Percentiles rank a stretch among this genome's conserved stretches.
These are phyloP conservation scores for Peronospora belbahrii DNA, from an alignment of 352 stramenopile species.

Conservation along the genomic window DNA sequence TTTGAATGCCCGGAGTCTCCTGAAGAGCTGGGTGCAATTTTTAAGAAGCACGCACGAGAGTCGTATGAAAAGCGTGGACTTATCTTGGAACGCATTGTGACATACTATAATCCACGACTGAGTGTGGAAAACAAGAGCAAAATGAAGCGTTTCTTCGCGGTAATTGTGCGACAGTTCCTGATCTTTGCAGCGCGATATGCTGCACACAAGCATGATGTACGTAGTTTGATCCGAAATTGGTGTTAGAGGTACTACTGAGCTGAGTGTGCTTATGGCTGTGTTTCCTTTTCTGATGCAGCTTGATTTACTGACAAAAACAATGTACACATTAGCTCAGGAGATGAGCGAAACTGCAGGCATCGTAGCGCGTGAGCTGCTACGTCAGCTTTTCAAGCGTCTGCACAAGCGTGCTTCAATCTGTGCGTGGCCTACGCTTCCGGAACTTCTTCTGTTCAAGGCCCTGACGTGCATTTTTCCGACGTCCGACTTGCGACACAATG, in stretches of 20 bases:
- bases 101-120: slow-evolving; percentile 89
- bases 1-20: slow-evolving; percentile 90
- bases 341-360: slow-evolving; percentile 82
- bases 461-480: slow-evolving; percentile 89
- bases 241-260: not conserved
- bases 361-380: slow-evolving; percentile 85
- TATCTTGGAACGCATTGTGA: slow-evolving; percentile 90
- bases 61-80: slow-evolving; percentile 58
- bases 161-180: slow-evolving; percentile 91
- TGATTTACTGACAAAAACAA: slow-evolving; percentile 66
- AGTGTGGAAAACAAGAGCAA: slow-evolving; percentile 91
- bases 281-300: slow-evolving; percentile 63
- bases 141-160: slow-evolving; percentile 95
- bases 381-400: slow-evolving; percentile 85
- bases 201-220: slow-evolving; percentile 52
- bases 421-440: slow-evolving; percentile 81
- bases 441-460: slow-evolving; percentile 86
- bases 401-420: slow-evolving; percentile 40
- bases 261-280: slow-evolving; percentile 18
- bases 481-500: slow-evolving; percentile 90
- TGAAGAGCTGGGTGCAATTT: slow-evolving; percentile 85
- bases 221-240: slow-evolving; percentile 5
- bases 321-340: slow-evolving; percentile 89
- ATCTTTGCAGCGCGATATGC: slow-evolving; percentile 79
- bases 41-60: slow-evolving; percentile 82